Base-by-base conservation (phyloP, 805 yeast genomes). In the Pichia nakasei region DNA sequence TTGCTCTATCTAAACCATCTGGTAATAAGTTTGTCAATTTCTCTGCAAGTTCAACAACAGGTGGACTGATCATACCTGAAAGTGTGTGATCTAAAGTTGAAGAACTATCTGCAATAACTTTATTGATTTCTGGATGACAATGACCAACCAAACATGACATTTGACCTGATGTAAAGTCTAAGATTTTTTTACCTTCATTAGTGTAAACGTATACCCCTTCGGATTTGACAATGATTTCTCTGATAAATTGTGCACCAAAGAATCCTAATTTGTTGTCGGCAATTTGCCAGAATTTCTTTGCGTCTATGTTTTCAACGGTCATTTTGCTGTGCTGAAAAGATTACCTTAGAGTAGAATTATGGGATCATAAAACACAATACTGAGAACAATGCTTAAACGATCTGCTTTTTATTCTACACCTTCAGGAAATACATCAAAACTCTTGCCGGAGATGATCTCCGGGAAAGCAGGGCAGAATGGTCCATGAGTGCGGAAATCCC, bases 131-230 rank as follows among this genome's bases (percentile, higher is more conserved):
- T 6, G 52, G 53, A 39, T 59, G 50, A 35, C 58, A 48, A 46
- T 59, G 63, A 6, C 66, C 66, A 36, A 60, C 44, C 36, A 57
- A 43, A 41, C 52, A 48, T 1, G 54, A 50, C 54, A 52, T 50
- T 34, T 57, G 60, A 11, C 60, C 61, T 0, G 60, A 57, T 13
- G 61, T 57, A 44, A 57, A 56, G 37, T 56, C 60, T 17, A 56
- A 36, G 24, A 57, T 56, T 33, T 54, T 49, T 22, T 41, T 50
- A 22, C 57, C 60, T 9, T 48, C 48, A 17, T 43, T 41, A 15
- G 54, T 51, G 44, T 52, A 56, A n/a, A 56, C 51, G 32, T 54
- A 57, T 19, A 47, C 32, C 5, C 60, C 60, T 43, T 55, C 44
- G 6, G 60, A 50, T 9, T 47, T 40, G 9, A 48, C 48, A 26